Base-by-base conservation (phyloP, 768 basidiomycete genomes). In the Boletus patriciae region DNA sequence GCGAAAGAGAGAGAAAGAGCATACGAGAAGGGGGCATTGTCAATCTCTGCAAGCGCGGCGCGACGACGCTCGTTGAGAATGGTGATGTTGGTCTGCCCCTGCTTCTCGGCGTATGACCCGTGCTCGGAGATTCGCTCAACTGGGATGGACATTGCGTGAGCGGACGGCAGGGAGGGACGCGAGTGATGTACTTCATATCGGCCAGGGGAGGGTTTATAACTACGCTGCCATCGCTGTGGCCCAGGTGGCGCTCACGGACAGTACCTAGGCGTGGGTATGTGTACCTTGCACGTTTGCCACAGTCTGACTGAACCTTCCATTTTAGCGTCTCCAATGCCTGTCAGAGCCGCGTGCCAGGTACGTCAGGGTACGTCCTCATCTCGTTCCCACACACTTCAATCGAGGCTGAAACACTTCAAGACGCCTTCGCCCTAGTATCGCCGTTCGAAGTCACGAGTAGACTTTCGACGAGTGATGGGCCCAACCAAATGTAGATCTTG, bases 21-120 rank as follows among this genome's bases (percentile, higher is more conserved):
- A 52, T 69, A 90, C 88, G 86, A 86, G 74, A 95, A 95, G 43
- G 78, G 77, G 42, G 94, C 94, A 58, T 90, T 86, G 73, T 96
- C 94, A 58, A 96, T 83, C 70, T 95, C 91, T 13, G 86, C 81
- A 41, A 97, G 80, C 33, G 94, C 93, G 36, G 84, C 85, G 18
- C 89, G 82, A 59, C 94, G 84, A 48, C 85, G 83, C 69, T 88
- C 84, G 67, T 88, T 86, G 43, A 90, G 80, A 15, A 64, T 69
- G 60, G 70, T 27, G 65, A 76, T 60, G 64, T 77, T 58, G 66
- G 70, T 1, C 40, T 44, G 47, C 0, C 5, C 8, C 9, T 27
- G 25, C 52, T 73, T 74, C 29, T 73, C 70, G 3, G 58, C 52
- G 42, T 67, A 71, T 5, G 73, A 74, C 6, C 23, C 73, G 16